Percentiles rank a stretch among this genome's conserved stretches.
phyloP scores from a whole-genome alignment of 2,329 filamentous ascomycete species.

The Exophiala bonariae region DNA sequence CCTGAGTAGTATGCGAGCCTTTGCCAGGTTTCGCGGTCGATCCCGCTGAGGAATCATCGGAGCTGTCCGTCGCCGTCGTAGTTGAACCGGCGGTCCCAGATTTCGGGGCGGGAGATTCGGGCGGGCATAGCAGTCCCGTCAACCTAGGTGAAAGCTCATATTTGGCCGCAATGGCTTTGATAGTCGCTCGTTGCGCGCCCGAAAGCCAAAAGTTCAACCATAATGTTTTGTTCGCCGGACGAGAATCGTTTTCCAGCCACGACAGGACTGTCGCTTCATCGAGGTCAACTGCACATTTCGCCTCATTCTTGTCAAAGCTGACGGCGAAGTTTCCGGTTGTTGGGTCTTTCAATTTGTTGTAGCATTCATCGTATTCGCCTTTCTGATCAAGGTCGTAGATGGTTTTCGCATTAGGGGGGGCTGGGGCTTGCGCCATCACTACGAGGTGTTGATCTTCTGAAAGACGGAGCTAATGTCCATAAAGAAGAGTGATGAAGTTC shows the following conservation, averaged over 20 bases:
- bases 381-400: conserved; percentile 38
- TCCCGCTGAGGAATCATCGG: background rate
- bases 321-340: conserved; percentile 42
- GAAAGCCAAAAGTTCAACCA: conserved; percentile 26
- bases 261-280: conserved; percentile 6
- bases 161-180: conserved; percentile 22
- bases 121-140: conserved; percentile 33
- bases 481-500: too few species aligned
- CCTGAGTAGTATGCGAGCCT: conserved; percentile 1
- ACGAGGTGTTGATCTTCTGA: too few species aligned
- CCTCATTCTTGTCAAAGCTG: conserved; percentile 44
- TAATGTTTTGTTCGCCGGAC: conserved; percentile 3
- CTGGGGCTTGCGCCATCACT: too few species aligned
- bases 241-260: conserved; percentile 8
- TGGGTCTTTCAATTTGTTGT: conserved; percentile 31
- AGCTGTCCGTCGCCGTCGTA: background rate
- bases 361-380: conserved; percentile 32
- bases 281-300: conserved; percentile 41
- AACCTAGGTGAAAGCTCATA: conserved; percentile 37
- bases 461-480: too few species aligned
- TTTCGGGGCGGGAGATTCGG: background rate
- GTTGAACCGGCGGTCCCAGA: conserved; percentile 1
- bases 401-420: background rate
- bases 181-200: conserved; percentile 7
- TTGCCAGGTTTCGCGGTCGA: background rate